Conservation (phyloP, 2,329 filamentous ascomycete genomes). For the Fusarium floridanum region DNA sequence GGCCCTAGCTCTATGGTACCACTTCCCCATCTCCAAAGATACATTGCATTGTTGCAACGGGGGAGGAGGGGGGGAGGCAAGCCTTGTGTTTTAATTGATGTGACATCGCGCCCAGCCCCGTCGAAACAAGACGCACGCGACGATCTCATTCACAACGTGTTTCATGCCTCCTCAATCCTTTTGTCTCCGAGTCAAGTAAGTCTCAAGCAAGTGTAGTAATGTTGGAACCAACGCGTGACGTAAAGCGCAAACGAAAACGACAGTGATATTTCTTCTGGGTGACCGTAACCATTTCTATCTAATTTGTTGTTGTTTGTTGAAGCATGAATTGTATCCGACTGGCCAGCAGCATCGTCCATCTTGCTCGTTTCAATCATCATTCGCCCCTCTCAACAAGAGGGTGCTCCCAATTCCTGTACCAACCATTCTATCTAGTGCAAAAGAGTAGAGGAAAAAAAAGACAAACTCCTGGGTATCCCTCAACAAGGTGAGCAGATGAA, state of each 20-base stretch:
- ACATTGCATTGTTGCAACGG: slow-evolving; percentile 39
- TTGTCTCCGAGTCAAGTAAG: not conserved
- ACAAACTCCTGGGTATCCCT: slow-evolving; percentile 47
- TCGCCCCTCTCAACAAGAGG: slow-evolving; percentile 32
- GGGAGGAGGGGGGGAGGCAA: slow-evolving; percentile 18
- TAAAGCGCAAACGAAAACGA: slow-evolving; percentile 22
- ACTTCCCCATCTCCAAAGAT: slow-evolving; percentile 37
- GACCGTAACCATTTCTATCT: slow-evolving; percentile 46
- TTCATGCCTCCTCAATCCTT: slow-evolving; percentile 24
- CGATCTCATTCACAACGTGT: slow-evolving; percentile 32
- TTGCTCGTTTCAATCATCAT: slow-evolving; percentile 48
- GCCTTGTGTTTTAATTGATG: slow-evolving; percentile 38
- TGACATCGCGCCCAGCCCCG: slow-evolving; percentile 33
- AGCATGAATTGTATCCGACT: slow-evolving; percentile 42
- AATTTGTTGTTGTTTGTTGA: slow-evolving; percentile 25
- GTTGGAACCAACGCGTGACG: not conserved
- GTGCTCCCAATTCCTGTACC: slow-evolving; percentile 40
- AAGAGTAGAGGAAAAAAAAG: slow-evolving; percentile 15
- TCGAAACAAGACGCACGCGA: slow-evolving; percentile 42
- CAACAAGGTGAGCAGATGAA: slow-evolving; percentile 44
- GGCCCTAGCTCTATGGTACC: slow-evolving; percentile 29
- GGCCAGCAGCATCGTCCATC: slow-evolving; percentile 47
- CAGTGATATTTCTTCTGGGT: slow-evolving; percentile 37
- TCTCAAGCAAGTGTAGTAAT: not conserved
- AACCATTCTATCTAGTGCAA: slow-evolving; percentile 44